Conservation (phyloP, 495 filamentous ascomycete genomes). For the Lasiosphaeris hirsuta region DNA sequence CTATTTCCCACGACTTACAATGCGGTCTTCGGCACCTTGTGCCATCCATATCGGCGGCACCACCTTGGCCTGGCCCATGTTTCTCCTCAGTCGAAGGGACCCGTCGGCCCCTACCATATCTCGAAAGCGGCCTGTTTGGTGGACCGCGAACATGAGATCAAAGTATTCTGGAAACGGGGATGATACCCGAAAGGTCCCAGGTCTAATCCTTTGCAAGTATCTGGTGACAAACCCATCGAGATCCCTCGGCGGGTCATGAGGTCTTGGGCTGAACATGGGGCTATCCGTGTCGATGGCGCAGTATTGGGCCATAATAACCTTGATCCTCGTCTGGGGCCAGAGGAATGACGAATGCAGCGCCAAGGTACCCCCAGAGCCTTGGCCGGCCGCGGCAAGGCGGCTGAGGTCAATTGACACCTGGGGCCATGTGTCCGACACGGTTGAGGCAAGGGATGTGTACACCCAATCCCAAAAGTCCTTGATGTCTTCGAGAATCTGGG, state of each 20-base stretch:
- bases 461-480: neutral
- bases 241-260: neutral
- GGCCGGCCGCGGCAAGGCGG: neutral
- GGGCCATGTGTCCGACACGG: neutral
- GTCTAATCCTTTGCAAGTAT: neutral
- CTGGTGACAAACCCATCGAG: neutral
- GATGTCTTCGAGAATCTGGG: neutral
- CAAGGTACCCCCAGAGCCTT: neutral
- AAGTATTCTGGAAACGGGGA: neutral
- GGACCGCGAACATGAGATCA: neutral
- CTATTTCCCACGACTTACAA: neutral
- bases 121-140: neutral
- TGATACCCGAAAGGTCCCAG: neutral
- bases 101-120: neutral
- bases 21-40: neutral
- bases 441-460: neutral
- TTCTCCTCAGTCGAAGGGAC: no score
- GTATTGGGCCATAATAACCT: neutral
- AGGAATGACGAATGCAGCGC: neutral
- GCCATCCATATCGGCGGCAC: neutral
- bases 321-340: neutral
- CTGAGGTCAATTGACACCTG: neutral
- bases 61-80: neutral
- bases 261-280: neutral
- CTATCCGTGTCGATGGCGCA: neutral